phyloP scores from a whole-genome alignment of 176 grass and related monocot species.

The Hordeum marinum region DNA sequence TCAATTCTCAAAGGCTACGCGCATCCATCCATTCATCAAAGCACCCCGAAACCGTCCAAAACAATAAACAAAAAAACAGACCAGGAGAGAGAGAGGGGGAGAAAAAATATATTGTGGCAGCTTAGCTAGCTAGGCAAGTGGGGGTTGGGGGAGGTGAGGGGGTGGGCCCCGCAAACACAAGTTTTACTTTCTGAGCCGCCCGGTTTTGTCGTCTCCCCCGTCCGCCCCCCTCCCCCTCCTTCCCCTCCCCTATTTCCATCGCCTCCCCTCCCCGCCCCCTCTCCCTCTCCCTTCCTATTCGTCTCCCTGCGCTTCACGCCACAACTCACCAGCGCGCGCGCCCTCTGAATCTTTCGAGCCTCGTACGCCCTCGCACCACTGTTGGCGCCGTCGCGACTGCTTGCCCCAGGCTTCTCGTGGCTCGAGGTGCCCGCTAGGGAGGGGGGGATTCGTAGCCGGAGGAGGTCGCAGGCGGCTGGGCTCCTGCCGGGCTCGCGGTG shows the following conservation, averaged over 20 bases:
- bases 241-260: neutral
- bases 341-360: neutral
- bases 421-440: neutral
- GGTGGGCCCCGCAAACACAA: conserved; percentile 27
- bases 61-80: conserved; percentile 10
- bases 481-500: neutral
- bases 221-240: conserved; percentile 29
- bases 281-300: neutral
- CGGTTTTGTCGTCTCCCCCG: conserved; percentile 81
- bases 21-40: conserved; percentile 44
- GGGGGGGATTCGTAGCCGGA: neutral
- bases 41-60: conserved; percentile 21
- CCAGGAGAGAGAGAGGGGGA: neutral
- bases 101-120: neutral
- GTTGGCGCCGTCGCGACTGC: neutral
- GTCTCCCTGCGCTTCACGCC: neutral
- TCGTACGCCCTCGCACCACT: neutral
- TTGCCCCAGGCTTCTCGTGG: neutral
- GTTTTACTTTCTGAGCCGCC: conserved; percentile 74
- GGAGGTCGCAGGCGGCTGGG: conserved; percentile 20
- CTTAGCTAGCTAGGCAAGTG: neutral
- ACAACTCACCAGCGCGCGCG: neutral
- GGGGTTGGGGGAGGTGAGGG: conserved; percentile 15
- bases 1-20: neutral
- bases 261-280: no score